These are phyloP conservation scores for Teunomyces pallodes DNA, from an alignment of 805 yeast species.

Conservation along the genomic window DNA sequence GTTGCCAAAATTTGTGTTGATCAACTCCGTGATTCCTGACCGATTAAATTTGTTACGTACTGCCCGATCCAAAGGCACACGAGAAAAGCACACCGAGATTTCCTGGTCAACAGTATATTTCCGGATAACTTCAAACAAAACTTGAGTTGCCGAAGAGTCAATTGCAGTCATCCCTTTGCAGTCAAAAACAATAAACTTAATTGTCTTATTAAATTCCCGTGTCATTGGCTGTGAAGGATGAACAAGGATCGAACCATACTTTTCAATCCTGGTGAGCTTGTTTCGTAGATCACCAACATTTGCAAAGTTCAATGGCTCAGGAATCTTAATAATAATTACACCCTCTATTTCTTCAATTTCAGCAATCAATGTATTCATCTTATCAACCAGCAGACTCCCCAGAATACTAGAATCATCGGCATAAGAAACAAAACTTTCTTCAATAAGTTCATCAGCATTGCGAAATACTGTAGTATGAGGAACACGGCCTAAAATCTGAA, in stretches of 20 bases:
- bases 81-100: conserved; percentile 57
- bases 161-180: conserved; percentile 77
- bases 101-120: conserved; percentile 50
- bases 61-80: conserved; percentile 49
- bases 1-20: conserved; percentile 19
- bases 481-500: conserved; percentile 44
- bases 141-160: conserved; percentile 79
- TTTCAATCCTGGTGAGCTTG: conserved; percentile 66
- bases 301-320: conserved; percentile 88
- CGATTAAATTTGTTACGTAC: conserved; percentile 49
- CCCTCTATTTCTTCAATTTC: conserved; percentile 57
- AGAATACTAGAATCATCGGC: neutral
- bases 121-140: conserved; percentile 57
- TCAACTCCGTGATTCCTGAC: conserved; percentile 51
- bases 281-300: conserved; percentile 74
- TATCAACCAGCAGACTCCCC: conserved; percentile 5
- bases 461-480: conserved; percentile 53
- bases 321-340: conserved; percentile 73
- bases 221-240: conserved; percentile 72
- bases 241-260: conserved; percentile 67
- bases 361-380: conserved; percentile 16
- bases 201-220: conserved; percentile 37
- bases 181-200: conserved; percentile 67
- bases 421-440: conserved; percentile 25
- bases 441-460: conserved; percentile 65